Evolutionary conservation across 2,329 filamentous ascomycete species (phyloP).

Genomic region (Cladosporium colombiae): DNA sequence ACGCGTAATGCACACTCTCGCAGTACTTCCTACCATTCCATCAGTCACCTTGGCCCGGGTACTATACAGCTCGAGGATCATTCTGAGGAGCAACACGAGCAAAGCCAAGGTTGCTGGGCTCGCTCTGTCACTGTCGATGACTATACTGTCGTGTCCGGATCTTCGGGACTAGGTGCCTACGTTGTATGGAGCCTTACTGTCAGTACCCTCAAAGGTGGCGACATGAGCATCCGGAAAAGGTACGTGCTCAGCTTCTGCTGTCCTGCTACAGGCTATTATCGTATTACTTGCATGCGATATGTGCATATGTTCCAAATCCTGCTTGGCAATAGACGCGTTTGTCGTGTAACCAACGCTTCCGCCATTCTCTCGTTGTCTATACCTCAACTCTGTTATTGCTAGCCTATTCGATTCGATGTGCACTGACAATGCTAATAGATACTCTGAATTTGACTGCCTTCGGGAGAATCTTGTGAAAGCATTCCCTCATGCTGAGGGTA

Average conservation of each 20-base stretch:
- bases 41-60: conserved; percentile 38
- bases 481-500: conserved; percentile 80
- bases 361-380: background rate
- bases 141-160: conserved; percentile 62
- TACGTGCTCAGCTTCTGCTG: conserved; percentile 30
- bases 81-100: conserved; percentile 59
- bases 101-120: conserved; percentile 62
- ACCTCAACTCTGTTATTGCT: background rate
- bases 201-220: conserved; percentile 70
- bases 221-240: conserved; percentile 51
- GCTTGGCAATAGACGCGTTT: background rate
- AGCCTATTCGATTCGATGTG: background rate
- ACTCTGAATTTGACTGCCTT: conserved; percentile 91
- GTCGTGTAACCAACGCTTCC: background rate
- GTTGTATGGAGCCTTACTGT: conserved; percentile 92
- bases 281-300: conserved; percentile 6
- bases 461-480: conserved; percentile 71
- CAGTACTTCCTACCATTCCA: conserved; percentile 37
- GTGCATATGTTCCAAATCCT: background rate
- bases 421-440: conserved; percentile 50
- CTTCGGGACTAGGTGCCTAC: conserved; percentile 74
- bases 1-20: conserved; percentile 37
- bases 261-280: background rate
- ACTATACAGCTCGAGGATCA: conserved; percentile 65
- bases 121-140: conserved; percentile 62